Conservation (phyloP, 306 rosid genomes). For the Trifolium fragiferum region DNA sequence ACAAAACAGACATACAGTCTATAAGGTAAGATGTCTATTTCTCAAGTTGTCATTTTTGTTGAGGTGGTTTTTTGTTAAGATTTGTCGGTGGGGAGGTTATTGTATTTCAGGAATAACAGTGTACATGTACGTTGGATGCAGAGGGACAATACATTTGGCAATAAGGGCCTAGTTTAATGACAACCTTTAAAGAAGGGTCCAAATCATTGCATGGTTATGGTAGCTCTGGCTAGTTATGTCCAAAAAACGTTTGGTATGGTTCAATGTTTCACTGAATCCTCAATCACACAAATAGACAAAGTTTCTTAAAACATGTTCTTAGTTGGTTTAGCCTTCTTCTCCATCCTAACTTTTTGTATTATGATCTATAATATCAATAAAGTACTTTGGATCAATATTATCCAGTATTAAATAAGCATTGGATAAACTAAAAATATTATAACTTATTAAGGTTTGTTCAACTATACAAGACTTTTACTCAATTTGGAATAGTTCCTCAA, state of each 20-base stretch:
- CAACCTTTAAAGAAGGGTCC: conserved; percentile 41
- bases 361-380: not conserved
- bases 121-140: conserved; percentile 12
- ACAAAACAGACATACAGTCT: conserved; percentile 6
- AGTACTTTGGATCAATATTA: too few relatives aligned
- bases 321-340: conserved; percentile 8
- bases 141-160: conserved; percentile 32
- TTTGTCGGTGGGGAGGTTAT: conserved; percentile 42
- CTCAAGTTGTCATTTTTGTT: conserved; percentile 9
- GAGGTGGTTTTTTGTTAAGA: not conserved
- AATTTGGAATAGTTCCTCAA: not conserved
- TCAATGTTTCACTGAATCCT: conserved; percentile 35
- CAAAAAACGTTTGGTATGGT: conserved; percentile 4
- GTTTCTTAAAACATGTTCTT: conserved; percentile 2
- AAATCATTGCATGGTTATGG: conserved; percentile 26
- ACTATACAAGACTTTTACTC: not conserved
- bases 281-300: conserved; percentile 5
- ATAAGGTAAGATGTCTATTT: conserved; percentile 41
- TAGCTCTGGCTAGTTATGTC: conserved; percentile 10
- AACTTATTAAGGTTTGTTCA: not conserved
- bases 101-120: conserved; percentile 20
- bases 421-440: not conserved
- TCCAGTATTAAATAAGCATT: not conserved
- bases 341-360: not conserved
- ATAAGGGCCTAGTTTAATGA: conserved; percentile 17